Evolutionary conservation across 805 yeast species (phyloP).

Genomic region (Candida ovalis): DNA sequence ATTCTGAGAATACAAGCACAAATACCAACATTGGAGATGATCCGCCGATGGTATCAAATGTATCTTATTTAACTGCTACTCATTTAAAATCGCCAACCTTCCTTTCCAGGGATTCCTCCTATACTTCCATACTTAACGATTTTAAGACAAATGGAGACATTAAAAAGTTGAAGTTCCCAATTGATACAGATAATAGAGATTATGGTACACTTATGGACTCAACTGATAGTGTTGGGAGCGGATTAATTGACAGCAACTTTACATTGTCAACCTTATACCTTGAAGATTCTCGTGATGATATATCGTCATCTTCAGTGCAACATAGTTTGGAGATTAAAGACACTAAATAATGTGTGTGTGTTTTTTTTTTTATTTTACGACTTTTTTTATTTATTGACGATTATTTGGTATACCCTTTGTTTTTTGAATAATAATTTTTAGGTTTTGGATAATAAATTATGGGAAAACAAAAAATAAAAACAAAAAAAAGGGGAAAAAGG

Average conservation of each 20-base stretch:
- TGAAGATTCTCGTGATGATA: background rate
- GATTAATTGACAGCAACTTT: background rate
- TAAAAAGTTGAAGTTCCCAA: slow-evolving; percentile 4
- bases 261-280: background rate
- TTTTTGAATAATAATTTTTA: too few relatives aligned
- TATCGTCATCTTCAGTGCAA: background rate
- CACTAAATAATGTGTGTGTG: background rate
- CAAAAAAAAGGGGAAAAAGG: background rate
- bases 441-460: background rate
- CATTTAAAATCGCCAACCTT: slow-evolving; percentile 2
- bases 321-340: background rate
- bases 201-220: background rate
- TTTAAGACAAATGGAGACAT: slow-evolving; percentile 5
- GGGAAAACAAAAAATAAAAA: background rate
- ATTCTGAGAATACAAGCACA: background rate
- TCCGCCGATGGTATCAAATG: background rate
- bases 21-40: background rate
- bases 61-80: background rate
- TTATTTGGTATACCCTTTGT: background rate
- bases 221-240: background rate
- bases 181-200: background rate
- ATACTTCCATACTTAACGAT: slow-evolving; percentile 7
- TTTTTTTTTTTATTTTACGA: background rate
- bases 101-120: slow-evolving; percentile 5
- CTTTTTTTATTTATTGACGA: too few relatives aligned